Evolutionary conservation across 192 early-diverging fungal species (phyloP).

Genomic region (Rhizophagus sp.): DNA sequence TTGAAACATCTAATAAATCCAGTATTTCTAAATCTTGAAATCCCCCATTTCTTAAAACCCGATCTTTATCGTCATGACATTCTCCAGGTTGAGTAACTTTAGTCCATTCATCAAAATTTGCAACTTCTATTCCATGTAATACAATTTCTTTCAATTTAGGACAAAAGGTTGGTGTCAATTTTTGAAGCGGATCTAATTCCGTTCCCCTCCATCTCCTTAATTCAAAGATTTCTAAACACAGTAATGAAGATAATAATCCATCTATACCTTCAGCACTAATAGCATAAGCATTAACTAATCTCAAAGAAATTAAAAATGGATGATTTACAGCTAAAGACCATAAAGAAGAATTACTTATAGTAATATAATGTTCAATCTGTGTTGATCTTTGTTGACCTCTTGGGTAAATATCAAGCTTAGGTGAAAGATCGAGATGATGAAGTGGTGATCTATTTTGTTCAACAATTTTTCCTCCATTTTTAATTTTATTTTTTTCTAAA

Average conservation of each 20-base stretch:
- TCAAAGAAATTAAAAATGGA: slow-evolving; percentile 17
- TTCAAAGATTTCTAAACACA: slow-evolving; percentile 17
- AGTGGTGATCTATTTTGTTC: slow-evolving; percentile 1
- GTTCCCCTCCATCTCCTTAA: slow-evolving; percentile 9
- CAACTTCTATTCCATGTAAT: slow-evolving; percentile 6
- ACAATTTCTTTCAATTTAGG: slow-evolving; percentile 1
- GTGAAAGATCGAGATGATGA: slow-evolving; percentile 10
- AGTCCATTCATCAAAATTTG: slow-evolving; percentile 10
- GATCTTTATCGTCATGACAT: neutral
- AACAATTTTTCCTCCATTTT: neutral
- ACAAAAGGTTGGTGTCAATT: slow-evolving; percentile 19
- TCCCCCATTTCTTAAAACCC: neutral
- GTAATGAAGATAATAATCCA: slow-evolving; percentile 2
- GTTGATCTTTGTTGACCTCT: neutral
- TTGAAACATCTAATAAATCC: neutral
- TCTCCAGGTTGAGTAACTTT: neutral
- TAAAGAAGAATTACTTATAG: slow-evolving; percentile 2
- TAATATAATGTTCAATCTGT: slow-evolving; percentile 6
- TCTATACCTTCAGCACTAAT: slow-evolving; percentile 18
- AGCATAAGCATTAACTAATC: slow-evolving; percentile 12
- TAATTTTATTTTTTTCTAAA: neutral
- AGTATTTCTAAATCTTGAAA: slow-evolving; percentile 16
- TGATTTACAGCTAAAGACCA: slow-evolving; percentile 3
- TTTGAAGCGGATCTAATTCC: slow-evolving; percentile 2
- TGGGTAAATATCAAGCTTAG: slow-evolving; percentile 19